Evolutionary conservation across 2,329 filamentous ascomycete genomes (phyloP), one percentile per base, ranked within the genome.

Genomic region (Myotisia sp.): DNA sequence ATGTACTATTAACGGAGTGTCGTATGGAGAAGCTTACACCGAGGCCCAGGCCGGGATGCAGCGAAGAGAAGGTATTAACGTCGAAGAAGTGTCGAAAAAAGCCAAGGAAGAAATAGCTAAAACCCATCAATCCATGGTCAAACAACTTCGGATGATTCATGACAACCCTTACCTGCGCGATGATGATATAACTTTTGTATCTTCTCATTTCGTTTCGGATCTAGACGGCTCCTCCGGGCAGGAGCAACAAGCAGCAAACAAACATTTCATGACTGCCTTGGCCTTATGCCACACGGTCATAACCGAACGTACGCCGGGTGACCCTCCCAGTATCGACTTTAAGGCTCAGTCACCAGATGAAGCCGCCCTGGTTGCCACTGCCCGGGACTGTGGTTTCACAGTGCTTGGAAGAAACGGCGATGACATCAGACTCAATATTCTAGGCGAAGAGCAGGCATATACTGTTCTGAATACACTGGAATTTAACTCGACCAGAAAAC

Each of bases 261-360:
- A 86, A 46, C 75, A 80, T 43, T 98, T 98, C 53, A 34, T 98
- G 87, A 68, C 95, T 34, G 83, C 81, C 6, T 67, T 98, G 38
- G 85, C 90, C 12, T 71, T 98, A n/a, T 98, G 90, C 50, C 90
- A 98, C 54, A 92, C 85, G 0, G 90, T 98, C 40, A 87, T 98
- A 41, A 80, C 87, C 1, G 90, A 98, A 54, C 77, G 77, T 43
- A 75, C 77, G 1, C 84, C 86, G 0, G 87, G 86, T n/a, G 83
- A 95, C 46, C 79, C 79, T 19, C 87, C 90, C 0, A 81, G 71
- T 55, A 90, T 98, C 49, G 71, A 86, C 18, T 98, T 94, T 69
- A 95, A 92, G 61, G 90, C 90, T 0, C 90, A 98, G 53, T 95
- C 86, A 26, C 90, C 90, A 1, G 90, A 98, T 50, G 90, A 98